Percentiles rank a stretch among this genome's conserved stretches.
These are phyloP conservation scores for Erucastrum elatum DNA, from an alignment of 345 rosid species.

Conservation along the genomic window DNA sequence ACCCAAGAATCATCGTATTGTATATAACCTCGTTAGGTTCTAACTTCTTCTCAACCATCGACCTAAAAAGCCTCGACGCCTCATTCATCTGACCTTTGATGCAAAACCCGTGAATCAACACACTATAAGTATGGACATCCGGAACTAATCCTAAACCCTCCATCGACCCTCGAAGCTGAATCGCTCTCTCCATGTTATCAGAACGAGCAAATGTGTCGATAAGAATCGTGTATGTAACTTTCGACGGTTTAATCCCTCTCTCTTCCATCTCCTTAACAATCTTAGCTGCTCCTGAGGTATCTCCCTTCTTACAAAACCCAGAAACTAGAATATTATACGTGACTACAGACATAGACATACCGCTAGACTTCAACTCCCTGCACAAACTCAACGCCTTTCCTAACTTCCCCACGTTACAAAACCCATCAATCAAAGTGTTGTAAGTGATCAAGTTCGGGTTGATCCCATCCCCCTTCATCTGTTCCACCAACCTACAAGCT, in stretches of 20 bases:
- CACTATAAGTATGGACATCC: conserved; percentile 60
- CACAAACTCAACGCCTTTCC: conserved; percentile 55
- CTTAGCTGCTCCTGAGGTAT: conserved; percentile 42
- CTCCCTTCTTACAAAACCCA: conserved; percentile 55
- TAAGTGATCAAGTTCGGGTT: conserved; percentile 59
- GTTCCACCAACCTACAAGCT: conserved; percentile 51
- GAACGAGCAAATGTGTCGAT: conserved; percentile 52
- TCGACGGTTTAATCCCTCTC: conserved; percentile 66
- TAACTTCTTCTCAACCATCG: conserved; percentile 49
- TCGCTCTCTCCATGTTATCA: conserved; percentile 61
- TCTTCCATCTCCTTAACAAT: conserved; percentile 79
- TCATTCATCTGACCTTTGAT: conserved; percentile 68
- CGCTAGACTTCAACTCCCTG: conserved; percentile 53
- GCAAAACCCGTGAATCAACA: conserved; percentile 69
- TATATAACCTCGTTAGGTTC: conserved; percentile 66
- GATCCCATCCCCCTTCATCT: conserved; percentile 53
- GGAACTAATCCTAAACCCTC: conserved; percentile 59
- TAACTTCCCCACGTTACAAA: conserved; percentile 46
- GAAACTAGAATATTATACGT: conserved; percentile 61
- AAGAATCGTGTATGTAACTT: conserved; percentile 67
- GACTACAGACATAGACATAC: conserved; percentile 57
- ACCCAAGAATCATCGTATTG: conserved; percentile 70
- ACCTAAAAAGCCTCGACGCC: conserved; percentile 57
- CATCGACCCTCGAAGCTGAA: conserved; percentile 53
- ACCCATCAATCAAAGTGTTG: conserved; percentile 65